Conservation (phyloP, 176 grass and related monocot genomes). For the Musa schizocarpa region DNA sequence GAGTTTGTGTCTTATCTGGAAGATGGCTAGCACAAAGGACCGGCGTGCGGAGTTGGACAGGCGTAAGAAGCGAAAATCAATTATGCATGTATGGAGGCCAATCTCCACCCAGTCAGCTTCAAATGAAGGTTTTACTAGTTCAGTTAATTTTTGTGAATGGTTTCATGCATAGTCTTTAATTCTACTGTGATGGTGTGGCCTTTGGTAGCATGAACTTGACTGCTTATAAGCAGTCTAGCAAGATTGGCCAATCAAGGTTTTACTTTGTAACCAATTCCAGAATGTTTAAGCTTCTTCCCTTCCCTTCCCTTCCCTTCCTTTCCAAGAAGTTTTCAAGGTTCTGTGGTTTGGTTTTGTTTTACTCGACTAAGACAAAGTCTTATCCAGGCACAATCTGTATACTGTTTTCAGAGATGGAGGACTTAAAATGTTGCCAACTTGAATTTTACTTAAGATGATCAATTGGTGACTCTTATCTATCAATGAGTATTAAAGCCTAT, state of each 20-base stretch:
- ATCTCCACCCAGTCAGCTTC: conserved; percentile 7
- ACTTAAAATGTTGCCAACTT: no score
- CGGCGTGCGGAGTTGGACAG: conserved; percentile 2
- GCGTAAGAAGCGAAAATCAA: conserved; percentile 35
- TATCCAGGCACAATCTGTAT: not conserved
- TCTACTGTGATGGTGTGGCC: no score
- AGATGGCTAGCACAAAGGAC: conserved; percentile 30
- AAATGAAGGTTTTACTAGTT: conserved; percentile 28
- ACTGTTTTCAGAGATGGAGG: no score
- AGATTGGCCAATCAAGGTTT: no score
- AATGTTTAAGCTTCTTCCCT: not conserved
- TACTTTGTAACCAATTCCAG: no score
- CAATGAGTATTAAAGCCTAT: no score
- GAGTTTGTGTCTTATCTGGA: not conserved
- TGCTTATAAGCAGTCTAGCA: no score
- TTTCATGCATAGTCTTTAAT: not conserved
- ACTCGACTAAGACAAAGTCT: not conserved
- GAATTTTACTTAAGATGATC: no score
- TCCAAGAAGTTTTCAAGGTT: not conserved
- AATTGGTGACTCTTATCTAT: no score
- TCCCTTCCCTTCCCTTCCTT: not conserved
- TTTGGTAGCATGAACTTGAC: no score
- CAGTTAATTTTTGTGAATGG: conserved; percentile 3
- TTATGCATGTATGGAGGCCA: conserved; percentile 26
- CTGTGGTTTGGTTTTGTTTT: not conserved